phyloP scores from a whole-genome alignment of 768 basidiomycete genomes.

The Leccinum variicolor region DNA sequence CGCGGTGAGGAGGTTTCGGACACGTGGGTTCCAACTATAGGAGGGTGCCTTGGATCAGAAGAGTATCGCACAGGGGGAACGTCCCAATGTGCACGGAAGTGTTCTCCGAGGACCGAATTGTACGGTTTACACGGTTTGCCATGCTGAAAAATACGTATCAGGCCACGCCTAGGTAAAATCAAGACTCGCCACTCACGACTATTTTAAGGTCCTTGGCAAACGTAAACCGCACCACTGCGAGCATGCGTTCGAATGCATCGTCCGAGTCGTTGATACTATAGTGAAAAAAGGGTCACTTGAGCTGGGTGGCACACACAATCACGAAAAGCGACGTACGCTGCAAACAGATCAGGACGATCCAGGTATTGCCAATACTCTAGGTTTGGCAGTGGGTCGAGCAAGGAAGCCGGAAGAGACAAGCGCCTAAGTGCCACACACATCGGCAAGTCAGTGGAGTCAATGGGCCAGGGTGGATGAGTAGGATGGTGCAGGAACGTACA shows the following conservation, averaged over 20 bases:
- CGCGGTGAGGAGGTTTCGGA: constrained; percentile 25
- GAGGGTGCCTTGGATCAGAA: constrained; percentile 43
- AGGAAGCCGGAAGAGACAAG: constrained; percentile 85
- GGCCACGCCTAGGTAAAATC: background rate
- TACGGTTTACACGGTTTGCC: constrained; percentile 94
- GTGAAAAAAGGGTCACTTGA: constrained; percentile 1
- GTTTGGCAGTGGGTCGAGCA: constrained; percentile 93
- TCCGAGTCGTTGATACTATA: constrained; percentile 86
- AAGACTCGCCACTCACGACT: constrained; percentile 49
- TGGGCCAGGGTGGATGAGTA: constrained; percentile 5
- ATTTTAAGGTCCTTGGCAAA: constrained; percentile 96
- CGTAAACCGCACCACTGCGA: constrained; percentile 84
- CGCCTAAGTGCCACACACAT: constrained; percentile 52
- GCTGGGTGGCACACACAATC: background rate
- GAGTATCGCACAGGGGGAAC: constrained; percentile 59
- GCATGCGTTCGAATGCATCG: constrained; percentile 92
- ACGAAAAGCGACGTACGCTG: constrained; percentile 60
- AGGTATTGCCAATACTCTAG: constrained; percentile 96
- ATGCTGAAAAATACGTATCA: constrained; percentile 44
- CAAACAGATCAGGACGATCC: constrained; percentile 88
- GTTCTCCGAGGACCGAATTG: constrained; percentile 84
- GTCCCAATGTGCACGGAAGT: constrained; percentile 88
- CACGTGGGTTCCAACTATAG: constrained; percentile 43
- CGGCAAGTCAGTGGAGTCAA: constrained; percentile 9
- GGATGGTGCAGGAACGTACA: constrained; percentile 49